Base-by-base conservation (phyloP, 106 monocot genomes). In the Apostasia ramifera region DNA sequence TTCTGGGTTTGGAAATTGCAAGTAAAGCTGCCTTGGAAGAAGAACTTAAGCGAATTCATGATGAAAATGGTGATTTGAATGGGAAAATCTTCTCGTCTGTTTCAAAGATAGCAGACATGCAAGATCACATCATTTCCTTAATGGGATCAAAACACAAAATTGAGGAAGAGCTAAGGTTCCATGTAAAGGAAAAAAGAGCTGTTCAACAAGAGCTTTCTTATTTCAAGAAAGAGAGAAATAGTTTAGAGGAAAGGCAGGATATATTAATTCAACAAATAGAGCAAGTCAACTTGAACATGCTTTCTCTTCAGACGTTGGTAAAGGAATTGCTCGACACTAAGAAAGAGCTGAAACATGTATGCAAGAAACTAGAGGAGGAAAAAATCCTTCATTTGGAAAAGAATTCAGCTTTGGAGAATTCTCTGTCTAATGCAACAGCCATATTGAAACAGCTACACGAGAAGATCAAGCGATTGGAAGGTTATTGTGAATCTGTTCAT, bases 381-480 rank as follows among this genome's bases (percentile, higher is more conserved):
- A 88, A 63, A 56, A 39, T 9, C 26, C 5, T 66, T 64, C 75
- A 78, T 76, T 71, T 76, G 44, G 71, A 89, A 57, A 74, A 80
- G 47, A 90, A 87, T 55, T 43, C 13, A 3, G 8, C 71, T 47
- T 67, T 98, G 54, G 90, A 92, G 67, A 77, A 70, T 76, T 92
- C 87, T 63, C 66, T 90, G 43, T 75, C 71, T 38, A 77, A 76
- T 76, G 77, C 79, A 47, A 83, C 77, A 70, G 67, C 46, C 67
- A 92, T 87, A 59, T 66, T 98, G 64, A 80, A 87, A 57, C 73
- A 55, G 41, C 56, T 85, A 53, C 83, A 77, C 73, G 70, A 76
- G 59, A 78, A 83, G 77, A 81, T 85, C 45, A 85, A 77, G 59
- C 53, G 55, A 64, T 57, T 98, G 57, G 82, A 93, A 84, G 69